Percentiles rank a stretch among this genome's conserved stretches.
Evolutionary conservation across 768 basidiomycete species (phyloP).

Genomic region (Sporobolomyces roseus): DNA sequence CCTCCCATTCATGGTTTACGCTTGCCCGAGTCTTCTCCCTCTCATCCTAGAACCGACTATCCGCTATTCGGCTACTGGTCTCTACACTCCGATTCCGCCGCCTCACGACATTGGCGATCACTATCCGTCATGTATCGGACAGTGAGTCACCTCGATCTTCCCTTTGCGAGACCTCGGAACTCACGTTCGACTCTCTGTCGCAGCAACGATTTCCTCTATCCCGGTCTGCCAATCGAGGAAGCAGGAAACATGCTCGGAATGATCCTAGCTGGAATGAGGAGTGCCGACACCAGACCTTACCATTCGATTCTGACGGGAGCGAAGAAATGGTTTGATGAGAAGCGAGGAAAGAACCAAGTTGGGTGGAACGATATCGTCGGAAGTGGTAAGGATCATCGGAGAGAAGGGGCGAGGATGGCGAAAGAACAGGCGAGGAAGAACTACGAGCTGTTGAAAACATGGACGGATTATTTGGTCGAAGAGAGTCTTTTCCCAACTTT

Average conservation of each 20-base stretch:
- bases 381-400: slow-evolving; percentile 15
- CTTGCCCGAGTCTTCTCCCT: slow-evolving; percentile 29
- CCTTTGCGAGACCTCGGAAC: not conserved
- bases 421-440: slow-evolving; percentile 12
- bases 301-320: not conserved
- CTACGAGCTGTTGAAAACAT: slow-evolving; percentile 20
- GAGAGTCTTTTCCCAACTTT: slow-evolving; percentile 17
- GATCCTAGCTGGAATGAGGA: slow-evolving; percentile 19
- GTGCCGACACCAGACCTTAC: not conserved
- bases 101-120: slow-evolving; percentile 40
- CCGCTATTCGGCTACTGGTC: slow-evolving; percentile 28
- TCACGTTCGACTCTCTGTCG: not conserved
- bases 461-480: slow-evolving; percentile 32
- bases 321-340: slow-evolving; percentile 2
- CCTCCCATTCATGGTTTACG: slow-evolving; percentile 39
- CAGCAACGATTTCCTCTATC: slow-evolving; percentile 30
- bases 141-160: slow-evolving; percentile 1
- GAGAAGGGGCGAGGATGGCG: slow-evolving; percentile 26
- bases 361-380: slow-evolving; percentile 28
- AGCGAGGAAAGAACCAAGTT: not conserved
- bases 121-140: slow-evolving; percentile 28
- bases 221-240: slow-evolving; percentile 36
- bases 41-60: slow-evolving; percentile 35
- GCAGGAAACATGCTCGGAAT: slow-evolving; percentile 33
- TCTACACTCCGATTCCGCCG: slow-evolving; percentile 24